Conservation (phyloP, 257 asterid genomes). For the Solanum medicagineum region DNA sequence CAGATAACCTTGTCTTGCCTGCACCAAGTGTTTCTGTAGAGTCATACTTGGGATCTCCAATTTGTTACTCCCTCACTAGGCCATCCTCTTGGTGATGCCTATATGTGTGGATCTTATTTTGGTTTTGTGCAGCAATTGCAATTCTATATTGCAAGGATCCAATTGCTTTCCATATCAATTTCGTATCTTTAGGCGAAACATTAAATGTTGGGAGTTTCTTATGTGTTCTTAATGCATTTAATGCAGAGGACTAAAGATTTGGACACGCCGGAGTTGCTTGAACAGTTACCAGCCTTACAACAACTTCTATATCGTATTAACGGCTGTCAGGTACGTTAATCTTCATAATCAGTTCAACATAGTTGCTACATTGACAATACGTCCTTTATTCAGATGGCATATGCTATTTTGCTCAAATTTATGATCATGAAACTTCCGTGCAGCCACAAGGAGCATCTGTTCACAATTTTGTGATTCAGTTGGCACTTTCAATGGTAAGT, state of each 20-base stretch:
- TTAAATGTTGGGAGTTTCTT: background rate
- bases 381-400: background rate
- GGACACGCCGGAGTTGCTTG: slow-evolving; percentile 61
- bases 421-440: slow-evolving; percentile 17
- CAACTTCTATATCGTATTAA: slow-evolving; percentile 75
- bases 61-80: background rate
- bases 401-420: slow-evolving; percentile 1
- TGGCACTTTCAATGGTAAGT: slow-evolving; percentile 88
- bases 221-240: background rate
- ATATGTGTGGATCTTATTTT: background rate
- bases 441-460: slow-evolving; percentile 99
- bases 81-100: background rate
- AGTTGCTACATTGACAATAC: background rate
- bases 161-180: background rate
- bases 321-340: slow-evolving; percentile 67
- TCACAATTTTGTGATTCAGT: slow-evolving; percentile 66
- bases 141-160: background rate
- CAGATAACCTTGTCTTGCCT: background rate
- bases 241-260: slow-evolving; percentile 84
- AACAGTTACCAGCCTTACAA: slow-evolving; percentile 79
- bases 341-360: background rate
- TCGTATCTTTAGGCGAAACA: background rate
- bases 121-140: background rate
- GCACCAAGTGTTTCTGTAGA: background rate
- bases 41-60: background rate